Evolutionary conservation across 768 basidiomycete species (phyloP).

Genomic region (Tephrocybe sp.): DNA sequence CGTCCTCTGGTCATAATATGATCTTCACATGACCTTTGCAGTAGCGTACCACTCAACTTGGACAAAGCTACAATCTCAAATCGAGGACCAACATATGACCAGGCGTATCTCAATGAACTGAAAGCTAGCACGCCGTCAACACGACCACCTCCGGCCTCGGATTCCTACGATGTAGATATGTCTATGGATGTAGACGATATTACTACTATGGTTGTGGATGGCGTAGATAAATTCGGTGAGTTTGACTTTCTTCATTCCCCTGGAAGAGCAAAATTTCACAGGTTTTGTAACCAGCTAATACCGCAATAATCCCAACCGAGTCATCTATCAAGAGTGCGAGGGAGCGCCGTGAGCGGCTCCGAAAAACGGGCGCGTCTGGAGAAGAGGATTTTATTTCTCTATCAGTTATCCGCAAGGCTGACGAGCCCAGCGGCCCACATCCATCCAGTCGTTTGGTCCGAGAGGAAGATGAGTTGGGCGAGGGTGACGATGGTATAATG

Average conservation of each 20-base stretch:
- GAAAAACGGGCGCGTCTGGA: conserved; percentile 42
- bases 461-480: conserved; percentile 87
- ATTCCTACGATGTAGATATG: conserved; percentile 53
- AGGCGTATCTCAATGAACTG: conserved; percentile 72
- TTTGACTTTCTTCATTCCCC: background rate
- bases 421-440: conserved; percentile 69
- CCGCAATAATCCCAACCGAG: conserved; percentile 76
- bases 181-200: conserved; percentile 47
- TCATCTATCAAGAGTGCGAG: conserved; percentile 73
- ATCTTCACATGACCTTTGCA: conserved; percentile 20
- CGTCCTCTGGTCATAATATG: background rate
- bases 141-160: conserved; percentile 40
- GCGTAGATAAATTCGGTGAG: conserved; percentile 31
- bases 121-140: conserved; percentile 73
- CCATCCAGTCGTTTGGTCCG: conserved; percentile 80
- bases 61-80: conserved; percentile 59
- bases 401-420: conserved; percentile 57
- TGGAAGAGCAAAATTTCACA: no score
- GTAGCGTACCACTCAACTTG: conserved; percentile 45
- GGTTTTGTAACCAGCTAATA: no score
- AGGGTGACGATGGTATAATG: conserved; percentile 79
- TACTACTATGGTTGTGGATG: conserved; percentile 32
- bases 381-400: conserved; percentile 80
- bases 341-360: conserved; percentile 71
- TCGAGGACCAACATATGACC: conserved; percentile 65